These are phyloP conservation scores for Heliophila coronopifolia DNA, from an alignment of 441 rosid species.

Conservation along the genomic window DNA sequence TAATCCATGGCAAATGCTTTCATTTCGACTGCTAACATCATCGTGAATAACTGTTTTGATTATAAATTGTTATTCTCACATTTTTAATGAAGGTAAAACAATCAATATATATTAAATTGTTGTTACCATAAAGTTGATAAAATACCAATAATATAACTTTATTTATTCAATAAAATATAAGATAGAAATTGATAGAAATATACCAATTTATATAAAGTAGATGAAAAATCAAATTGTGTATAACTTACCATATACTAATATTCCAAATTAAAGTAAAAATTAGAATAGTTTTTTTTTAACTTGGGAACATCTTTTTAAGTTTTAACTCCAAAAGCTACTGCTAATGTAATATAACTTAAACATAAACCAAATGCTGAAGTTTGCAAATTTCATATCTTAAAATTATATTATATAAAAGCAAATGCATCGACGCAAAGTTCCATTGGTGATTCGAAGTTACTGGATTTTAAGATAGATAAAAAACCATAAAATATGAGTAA, in stretches of 20 bases:
- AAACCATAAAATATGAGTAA: no score
- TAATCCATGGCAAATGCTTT: slow-evolving; percentile 53
- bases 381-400: slow-evolving; percentile 31
- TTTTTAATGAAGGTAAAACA: background rate
- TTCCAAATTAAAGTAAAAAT: slow-evolving; percentile 27
- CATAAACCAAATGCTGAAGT: slow-evolving; percentile 40
- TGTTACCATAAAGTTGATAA: no score
- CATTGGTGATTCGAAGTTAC: no score
- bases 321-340: slow-evolving; percentile 33
- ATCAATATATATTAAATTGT: background rate
- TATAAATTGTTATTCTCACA: background rate
- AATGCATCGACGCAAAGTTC: no score
- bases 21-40: slow-evolving; percentile 38
- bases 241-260: slow-evolving; percentile 23
- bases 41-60: slow-evolving; percentile 33
- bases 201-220: slow-evolving; percentile 18
- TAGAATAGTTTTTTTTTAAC: slow-evolving; percentile 6
- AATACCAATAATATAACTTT: background rate
- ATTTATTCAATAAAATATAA: background rate
- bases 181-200: no score
- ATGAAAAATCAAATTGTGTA: background rate
- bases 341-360: slow-evolving; percentile 29
- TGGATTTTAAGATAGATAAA: no score
- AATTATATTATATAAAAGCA: no score
- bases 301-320: slow-evolving; percentile 30